A percentile compares a stretch with the other conserved stretches of the same genome.
These are phyloP conservation scores for Arabis alpina DNA, from an alignment of 345 rosid genomes.

Conservation along the genomic window DNA sequence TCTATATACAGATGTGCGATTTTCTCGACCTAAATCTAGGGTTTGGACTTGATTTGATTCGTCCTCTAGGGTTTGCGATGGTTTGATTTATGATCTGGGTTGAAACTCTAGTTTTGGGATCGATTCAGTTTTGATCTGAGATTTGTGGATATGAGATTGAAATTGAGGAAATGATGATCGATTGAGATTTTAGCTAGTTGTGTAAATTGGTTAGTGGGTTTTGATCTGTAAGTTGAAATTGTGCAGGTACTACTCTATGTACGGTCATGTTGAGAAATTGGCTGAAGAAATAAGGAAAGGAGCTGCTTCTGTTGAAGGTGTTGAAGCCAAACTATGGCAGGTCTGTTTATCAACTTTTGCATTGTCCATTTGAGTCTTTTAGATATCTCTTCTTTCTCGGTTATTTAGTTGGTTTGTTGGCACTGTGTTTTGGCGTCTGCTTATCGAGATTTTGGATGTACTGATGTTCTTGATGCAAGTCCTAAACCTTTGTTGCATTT, in stretches of 20 bases:
- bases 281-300: slow-evolving; percentile 95
- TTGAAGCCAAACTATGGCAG: slow-evolving; percentile 96
- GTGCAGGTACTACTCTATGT: slow-evolving; percentile 93
- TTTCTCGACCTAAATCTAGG: not conserved
- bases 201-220: not conserved
- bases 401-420: not conserved
- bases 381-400: not conserved
- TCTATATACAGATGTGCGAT: too few species aligned
- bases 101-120: not conserved
- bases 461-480: not conserved
- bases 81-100: slow-evolving; percentile 5
- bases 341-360: slow-evolving; percentile 42
- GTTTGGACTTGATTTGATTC: slow-evolving; percentile 16
- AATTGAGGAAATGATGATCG: not conserved
- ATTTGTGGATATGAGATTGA: not conserved
- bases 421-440: not conserved
- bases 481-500: not conserved
- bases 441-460: not conserved
- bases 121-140: not conserved
- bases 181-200: too few species aligned
- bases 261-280: slow-evolving; percentile 89
- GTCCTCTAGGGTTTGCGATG: slow-evolving; percentile 2
- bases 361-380: slow-evolving; percentile 8
- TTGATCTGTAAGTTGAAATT: slow-evolving; percentile 29
- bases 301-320: slow-evolving; percentile 93